phyloP scores from a whole-genome alignment of 75 land plant genomes.

The Picea sitchensis region DNA sequence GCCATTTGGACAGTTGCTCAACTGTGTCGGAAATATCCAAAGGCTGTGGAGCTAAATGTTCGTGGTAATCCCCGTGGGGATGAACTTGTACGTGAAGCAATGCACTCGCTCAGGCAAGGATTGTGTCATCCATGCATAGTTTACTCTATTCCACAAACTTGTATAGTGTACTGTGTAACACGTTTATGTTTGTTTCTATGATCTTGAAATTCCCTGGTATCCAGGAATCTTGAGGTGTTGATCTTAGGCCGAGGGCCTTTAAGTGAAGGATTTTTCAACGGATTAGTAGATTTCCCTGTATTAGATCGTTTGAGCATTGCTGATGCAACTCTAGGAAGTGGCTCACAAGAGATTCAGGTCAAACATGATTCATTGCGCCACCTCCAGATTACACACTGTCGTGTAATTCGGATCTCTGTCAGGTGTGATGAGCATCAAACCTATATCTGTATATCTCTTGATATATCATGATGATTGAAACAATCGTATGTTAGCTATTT shows the following conservation, averaged over 20 bases:
- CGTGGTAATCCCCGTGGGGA: neutral
- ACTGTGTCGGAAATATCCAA: conserved; percentile 8
- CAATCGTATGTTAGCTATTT: conserved; percentile 32
- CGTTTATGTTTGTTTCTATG: too few relatives aligned
- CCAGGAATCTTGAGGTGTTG: conserved; percentile 9
- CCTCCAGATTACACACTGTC: conserved; percentile 71
- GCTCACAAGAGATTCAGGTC: conserved; percentile 72
- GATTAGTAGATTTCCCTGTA: conserved; percentile 9
- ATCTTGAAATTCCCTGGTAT: too few relatives aligned
- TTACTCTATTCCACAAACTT: too few relatives aligned
- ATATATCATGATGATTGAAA: conserved; percentile 6
- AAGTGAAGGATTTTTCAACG: conserved; percentile 6
- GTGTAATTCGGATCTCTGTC: conserved; percentile 80
- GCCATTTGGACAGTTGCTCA: neutral
- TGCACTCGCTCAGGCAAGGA: conserved; percentile 6
- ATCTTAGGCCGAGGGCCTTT: conserved; percentile 6
- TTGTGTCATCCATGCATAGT: neutral
- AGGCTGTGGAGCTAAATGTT: conserved; percentile 10
- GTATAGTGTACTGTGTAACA: too few relatives aligned
- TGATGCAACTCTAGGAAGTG: conserved; percentile 27
- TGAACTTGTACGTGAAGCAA: conserved; percentile 11
- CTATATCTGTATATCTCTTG: neutral
- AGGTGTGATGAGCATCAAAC: conserved; percentile 43
- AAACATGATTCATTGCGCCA: conserved; percentile 57
- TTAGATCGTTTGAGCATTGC: conserved; percentile 5